Evolutionary conservation across 345 rosid species (phyloP).

Genomic region (Physaria fendleri): DNA sequence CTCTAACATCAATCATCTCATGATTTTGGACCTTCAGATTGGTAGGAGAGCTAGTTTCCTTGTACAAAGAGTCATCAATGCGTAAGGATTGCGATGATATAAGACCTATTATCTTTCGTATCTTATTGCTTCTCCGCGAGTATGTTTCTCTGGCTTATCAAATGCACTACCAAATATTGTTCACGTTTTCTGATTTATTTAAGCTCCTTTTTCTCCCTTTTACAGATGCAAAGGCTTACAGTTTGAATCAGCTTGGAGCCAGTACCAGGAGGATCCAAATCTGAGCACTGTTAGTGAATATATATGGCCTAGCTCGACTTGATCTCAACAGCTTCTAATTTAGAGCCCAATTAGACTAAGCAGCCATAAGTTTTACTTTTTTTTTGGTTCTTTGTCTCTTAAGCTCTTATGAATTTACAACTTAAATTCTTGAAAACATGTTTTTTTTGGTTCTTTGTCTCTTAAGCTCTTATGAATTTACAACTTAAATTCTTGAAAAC

Average conservation of each 20-base stretch:
- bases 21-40: conserved; percentile 42
- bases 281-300: conserved; percentile 28
- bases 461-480: not conserved
- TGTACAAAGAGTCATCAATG: conserved; percentile 66
- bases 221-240: conserved; percentile 61
- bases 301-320: conserved; percentile 3
- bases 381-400: not conserved
- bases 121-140: conserved; percentile 62
- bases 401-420: not conserved
- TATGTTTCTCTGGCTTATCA: conserved; percentile 32
- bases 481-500: not conserved
- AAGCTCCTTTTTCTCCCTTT: not conserved
- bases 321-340: not conserved
- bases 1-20: not conserved
- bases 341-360: not conserved
- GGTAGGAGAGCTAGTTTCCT: conserved; percentile 60
- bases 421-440: not conserved
- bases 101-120: conserved; percentile 42
- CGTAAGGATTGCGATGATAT: conserved; percentile 60
- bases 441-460: not conserved
- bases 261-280: conserved; percentile 57
- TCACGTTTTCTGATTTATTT: not conserved
- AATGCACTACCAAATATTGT: not conserved
- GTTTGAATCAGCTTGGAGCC: conserved; percentile 61
- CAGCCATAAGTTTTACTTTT: not conserved